A percentile compares a stretch with the other conserved stretches of the same genome.
phyloP scores from a whole-genome alignment of 345 rosid genomes.

The Rhodamnia rubescens region DNA sequence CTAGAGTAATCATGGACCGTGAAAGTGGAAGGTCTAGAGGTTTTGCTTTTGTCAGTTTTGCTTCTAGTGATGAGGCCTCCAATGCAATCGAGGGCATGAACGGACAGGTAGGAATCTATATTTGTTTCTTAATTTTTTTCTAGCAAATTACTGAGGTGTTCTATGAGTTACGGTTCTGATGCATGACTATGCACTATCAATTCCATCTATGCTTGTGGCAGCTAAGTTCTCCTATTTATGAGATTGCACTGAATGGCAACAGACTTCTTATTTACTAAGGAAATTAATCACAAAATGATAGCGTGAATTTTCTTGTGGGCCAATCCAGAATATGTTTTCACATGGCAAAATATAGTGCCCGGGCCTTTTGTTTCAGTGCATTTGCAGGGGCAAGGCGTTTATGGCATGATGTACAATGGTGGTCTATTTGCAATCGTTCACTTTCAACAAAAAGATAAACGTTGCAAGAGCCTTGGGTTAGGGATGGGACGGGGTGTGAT shows the following conservation, averaged over 20 bases:
- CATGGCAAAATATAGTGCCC: neutral
- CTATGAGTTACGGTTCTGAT: neutral
- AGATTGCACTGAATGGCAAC: neutral
- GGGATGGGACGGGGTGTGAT: neutral
- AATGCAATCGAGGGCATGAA: slow-evolving; percentile 80
- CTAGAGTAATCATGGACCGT: slow-evolving; percentile 71
- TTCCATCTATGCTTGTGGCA: neutral
- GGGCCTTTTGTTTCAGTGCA: neutral
- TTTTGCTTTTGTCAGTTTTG: slow-evolving; percentile 66
- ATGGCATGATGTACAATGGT: neutral
- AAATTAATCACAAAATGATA: neutral
- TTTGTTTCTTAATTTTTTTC: neutral
- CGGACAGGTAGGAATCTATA: slow-evolving; percentile 48
- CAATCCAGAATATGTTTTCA: neutral
- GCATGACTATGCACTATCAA: neutral
- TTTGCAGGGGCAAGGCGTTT: neutral
- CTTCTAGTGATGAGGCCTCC: slow-evolving; percentile 54
- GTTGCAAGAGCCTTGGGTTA: neutral
- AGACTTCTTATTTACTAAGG: neutral
- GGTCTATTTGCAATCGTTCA: neutral
- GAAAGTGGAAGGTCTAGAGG: slow-evolving; percentile 91
- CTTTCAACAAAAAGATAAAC: neutral
- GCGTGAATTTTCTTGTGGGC: neutral
- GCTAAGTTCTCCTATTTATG: neutral
- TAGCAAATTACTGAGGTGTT: neutral